Conservation (phyloP, 352 stramenopile genomes). For the Pythium dissotocum region DNA sequence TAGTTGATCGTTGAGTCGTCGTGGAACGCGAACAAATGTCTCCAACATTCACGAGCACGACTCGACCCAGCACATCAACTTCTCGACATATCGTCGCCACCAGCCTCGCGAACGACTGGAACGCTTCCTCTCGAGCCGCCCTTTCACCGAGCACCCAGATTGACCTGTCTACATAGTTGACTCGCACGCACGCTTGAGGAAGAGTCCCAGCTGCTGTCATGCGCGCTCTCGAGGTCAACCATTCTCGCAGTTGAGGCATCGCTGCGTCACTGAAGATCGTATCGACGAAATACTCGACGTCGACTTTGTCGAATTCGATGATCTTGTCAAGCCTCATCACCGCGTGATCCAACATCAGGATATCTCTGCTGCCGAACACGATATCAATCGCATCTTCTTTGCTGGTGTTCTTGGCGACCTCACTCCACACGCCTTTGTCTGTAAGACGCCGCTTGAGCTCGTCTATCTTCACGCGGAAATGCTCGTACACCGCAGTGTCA, state of each 20-base stretch:
- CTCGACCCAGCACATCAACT: conserved; percentile 17
- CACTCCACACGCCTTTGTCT: neutral
- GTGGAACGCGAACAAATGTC: neutral
- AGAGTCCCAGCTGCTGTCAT: neutral
- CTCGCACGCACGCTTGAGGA: neutral
- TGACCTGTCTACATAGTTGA: neutral
- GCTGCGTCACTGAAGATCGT: conserved; percentile 7
- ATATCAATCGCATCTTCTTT: conserved; percentile 11
- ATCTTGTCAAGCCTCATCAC: conserved; percentile 4
- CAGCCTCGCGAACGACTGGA: neutral
- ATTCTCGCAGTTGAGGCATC: conserved; percentile 1
- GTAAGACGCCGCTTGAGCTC: neutral
- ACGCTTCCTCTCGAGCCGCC: neutral
- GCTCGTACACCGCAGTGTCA: conserved; percentile 7
- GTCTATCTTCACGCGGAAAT: neutral
- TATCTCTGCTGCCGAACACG: conserved; percentile 2
- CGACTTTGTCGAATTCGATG: conserved; percentile 14
- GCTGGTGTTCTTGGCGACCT: neutral
- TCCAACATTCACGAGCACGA: conserved; percentile 7
- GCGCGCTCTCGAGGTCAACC: neutral
- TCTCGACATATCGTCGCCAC: neutral
- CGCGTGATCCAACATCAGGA: neutral
- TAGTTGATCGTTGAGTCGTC: neutral
- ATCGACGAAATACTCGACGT: neutral
- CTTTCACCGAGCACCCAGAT: conserved; percentile 6